phyloP scores from a whole-genome alignment of 306 rosid species.

The Hippophae rhamnoides region DNA sequence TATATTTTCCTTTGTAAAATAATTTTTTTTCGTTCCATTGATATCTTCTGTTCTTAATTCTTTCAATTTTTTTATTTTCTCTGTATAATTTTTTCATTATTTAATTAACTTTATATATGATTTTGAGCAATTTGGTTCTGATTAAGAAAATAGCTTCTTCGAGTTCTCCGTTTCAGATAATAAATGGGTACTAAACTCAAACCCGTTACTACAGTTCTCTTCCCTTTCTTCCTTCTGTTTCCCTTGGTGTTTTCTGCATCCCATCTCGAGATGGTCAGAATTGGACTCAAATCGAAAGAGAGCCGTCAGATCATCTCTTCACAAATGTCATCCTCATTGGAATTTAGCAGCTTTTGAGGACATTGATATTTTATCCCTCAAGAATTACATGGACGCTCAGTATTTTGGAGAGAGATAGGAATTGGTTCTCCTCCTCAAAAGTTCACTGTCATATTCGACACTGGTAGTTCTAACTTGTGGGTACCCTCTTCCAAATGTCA shows the following conservation, averaged over 20 bases:
- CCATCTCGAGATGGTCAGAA: conserved; percentile 26
- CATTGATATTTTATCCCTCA: conserved; percentile 48
- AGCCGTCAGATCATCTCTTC: conserved; percentile 11
- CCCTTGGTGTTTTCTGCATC: conserved; percentile 20
- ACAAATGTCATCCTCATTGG: conserved; percentile 23
- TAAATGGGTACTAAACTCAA: conserved; percentile 27
- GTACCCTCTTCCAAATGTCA: conserved; percentile 77
- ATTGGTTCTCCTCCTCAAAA: conserved; percentile 77
- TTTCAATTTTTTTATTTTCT: background rate
- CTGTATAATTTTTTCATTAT: no score
- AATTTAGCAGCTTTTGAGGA: conserved; percentile 27
- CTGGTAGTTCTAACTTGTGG: conserved; percentile 88
- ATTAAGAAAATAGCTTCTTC: background rate
- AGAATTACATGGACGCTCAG: conserved; percentile 87
- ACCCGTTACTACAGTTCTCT: conserved; percentile 18
- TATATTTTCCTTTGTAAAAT: no score
- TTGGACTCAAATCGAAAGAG: conserved; percentile 43
- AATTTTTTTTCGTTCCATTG: no score
- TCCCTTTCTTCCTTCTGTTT: conserved; percentile 30
- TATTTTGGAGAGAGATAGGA: conserved; percentile 85
- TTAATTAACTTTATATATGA: background rate
- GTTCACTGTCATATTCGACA: conserved; percentile 71
- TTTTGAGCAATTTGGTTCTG: background rate
- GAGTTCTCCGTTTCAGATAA: conserved; percentile 16
- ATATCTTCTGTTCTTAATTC: no score